Base-by-base conservation (phyloP, 2,329 filamentous ascomycete species). In the Fusarium sp. region DNA sequence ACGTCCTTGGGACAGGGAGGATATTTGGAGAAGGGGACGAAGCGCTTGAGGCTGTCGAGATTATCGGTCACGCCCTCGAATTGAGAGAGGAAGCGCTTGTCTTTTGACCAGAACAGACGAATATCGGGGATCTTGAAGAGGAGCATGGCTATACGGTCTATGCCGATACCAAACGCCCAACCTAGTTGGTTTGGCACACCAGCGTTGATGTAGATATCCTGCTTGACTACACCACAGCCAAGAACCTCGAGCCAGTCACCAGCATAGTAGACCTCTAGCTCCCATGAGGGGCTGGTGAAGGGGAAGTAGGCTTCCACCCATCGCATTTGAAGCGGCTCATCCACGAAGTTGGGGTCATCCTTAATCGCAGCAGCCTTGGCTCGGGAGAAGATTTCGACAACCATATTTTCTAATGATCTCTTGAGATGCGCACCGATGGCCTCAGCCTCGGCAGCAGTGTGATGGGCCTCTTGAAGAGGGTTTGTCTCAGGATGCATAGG, bases 231-330 rank as follows among this genome's bases (percentile, higher is more conserved):
- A 38, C 96, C 96, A 75, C 92, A 97, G n/a, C 96, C 96, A 2
- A 99, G 87, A 7, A 98, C 90, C 82, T 99, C 96, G 37, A 99
- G 90, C 96, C 96, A 99, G 79, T 97, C 93, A 33, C 93, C 95
- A 73, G 92, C 91, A 88, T 95, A 98, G 85, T 93, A 95, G 13
- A 99, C 94, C 79, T 99, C 96, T 27, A 99, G 87, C 80, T 99
- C 96, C 93, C 94, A 99, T 10, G 92, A 96, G 0, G 96, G 96
- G 63, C 91, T 95, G 1, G 96, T 99, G 80, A 98, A 98, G 41
- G 96, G 96, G 83, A 99, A 99, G 82, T 96, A 98, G 2, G 96
- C 94, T 81, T 98, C 95, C 11, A 98, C 91, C 96, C 96, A 99
- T 73, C 96, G 90, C 76, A 98, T 91, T 74, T 90, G 91, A 41